These are phyloP conservation scores for Talaromyces borbonicus DNA, from an alignment of 495 filamentous ascomycete species.

Conservation along the genomic window DNA sequence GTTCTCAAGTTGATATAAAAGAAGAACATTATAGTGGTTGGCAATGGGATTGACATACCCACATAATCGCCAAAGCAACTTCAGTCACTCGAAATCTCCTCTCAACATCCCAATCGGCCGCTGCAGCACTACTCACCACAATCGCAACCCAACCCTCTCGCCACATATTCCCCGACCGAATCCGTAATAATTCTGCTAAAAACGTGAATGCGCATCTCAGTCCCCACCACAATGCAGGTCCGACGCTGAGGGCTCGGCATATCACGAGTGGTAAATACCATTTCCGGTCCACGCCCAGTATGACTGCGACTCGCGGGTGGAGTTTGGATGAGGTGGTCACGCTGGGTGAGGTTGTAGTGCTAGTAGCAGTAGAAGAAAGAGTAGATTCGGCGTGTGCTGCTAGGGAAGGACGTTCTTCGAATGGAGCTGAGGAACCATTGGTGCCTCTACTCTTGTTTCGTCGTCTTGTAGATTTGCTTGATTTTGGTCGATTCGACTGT, in stretches of 20 bases:
- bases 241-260: conserved; percentile 50
- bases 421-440: too few relatives aligned
- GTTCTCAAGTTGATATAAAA: too few relatives aligned
- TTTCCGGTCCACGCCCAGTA: conserved; percentile 50
- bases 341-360: conserved; percentile 14
- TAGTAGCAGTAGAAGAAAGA: conserved; percentile 14
- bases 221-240: conserved; percentile 53
- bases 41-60: too few relatives aligned
- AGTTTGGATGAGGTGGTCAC: conserved; percentile 24
- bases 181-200: conserved; percentile 43
- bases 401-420: too few relatives aligned
- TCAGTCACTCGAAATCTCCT: conserved; percentile 60
- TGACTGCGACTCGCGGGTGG: conserved; percentile 55
- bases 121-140: conserved; percentile 36
- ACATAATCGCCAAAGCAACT: conserved; percentile 70
- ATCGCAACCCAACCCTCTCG: conserved; percentile 36
- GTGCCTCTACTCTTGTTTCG: too few relatives aligned
- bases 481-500: too few relatives aligned
- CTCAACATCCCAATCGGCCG: conserved; percentile 42
- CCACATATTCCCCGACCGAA: conserved; percentile 33
- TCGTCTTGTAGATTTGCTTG: too few relatives aligned
- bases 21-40: too few relatives aligned
- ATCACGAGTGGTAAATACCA: conserved; percentile 56
- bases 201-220: conserved; percentile 50
- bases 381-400: conserved; percentile 21